phyloP scores from a whole-genome alignment of 257 asterid genomes.

The Przewalskia tangutica region DNA sequence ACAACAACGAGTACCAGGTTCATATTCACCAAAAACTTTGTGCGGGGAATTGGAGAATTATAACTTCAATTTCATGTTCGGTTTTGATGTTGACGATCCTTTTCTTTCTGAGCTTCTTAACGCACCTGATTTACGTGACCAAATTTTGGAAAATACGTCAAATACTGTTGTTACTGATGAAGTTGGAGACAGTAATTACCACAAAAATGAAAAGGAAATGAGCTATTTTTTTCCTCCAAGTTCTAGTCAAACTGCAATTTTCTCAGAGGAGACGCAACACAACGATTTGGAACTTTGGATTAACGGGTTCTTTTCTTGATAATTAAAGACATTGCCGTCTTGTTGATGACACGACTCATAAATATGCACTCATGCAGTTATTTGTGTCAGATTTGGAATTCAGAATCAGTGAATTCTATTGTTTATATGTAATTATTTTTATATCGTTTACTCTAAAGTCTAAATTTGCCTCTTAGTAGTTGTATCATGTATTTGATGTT shows the following conservation, averaged over 20 bases:
- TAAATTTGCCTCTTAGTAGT: background rate
- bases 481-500: background rate
- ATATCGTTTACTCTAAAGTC: background rate
- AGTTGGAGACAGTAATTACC: background rate
- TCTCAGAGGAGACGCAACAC: background rate
- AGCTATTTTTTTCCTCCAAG: background rate
- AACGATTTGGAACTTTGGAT: conserved; percentile 5
- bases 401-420: background rate
- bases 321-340: background rate
- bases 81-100: background rate
- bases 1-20: background rate
- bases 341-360: background rate
- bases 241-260: background rate
- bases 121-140: conserved; percentile 1
- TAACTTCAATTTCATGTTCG: background rate
- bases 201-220: background rate
- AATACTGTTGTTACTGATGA: background rate
- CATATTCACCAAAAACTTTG: background rate
- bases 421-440: background rate
- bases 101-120: conserved; percentile 1
- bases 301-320: background rate
- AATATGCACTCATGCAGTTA: background rate
- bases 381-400: background rate
- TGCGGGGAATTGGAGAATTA: background rate
- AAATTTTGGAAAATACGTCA: background rate